Conservation (phyloP, 345 rosid genomes). For the Eucalyptus camaldulensis region DNA sequence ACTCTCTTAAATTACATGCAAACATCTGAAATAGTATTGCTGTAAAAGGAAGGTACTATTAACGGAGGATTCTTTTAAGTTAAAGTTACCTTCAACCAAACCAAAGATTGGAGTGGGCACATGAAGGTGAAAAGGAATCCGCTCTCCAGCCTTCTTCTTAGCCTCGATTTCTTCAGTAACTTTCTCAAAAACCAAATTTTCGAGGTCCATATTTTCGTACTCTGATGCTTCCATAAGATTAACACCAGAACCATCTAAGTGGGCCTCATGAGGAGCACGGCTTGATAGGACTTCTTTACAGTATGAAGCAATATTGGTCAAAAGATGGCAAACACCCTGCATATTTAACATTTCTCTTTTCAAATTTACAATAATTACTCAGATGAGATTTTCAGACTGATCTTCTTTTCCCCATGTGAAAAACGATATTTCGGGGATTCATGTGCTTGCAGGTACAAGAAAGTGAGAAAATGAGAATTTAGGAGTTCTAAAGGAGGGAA, state of each 20-base stretch:
- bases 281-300: constrained; percentile 60
- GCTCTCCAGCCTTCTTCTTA: constrained; percentile 43
- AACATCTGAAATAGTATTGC: neutral
- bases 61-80: neutral
- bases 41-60: neutral
- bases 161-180: constrained; percentile 65
- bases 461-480: neutral
- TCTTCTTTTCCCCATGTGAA: neutral
- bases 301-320: constrained; percentile 58
- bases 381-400: neutral
- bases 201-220: constrained; percentile 85
- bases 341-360: neutral
- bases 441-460: neutral
- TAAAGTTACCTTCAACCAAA: constrained; percentile 60
- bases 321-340: constrained; percentile 89
- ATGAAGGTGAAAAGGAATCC: constrained; percentile 82
- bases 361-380: neutral
- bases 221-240: constrained; percentile 42
- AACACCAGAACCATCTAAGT: constrained; percentile 36
- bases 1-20: neutral
- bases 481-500: neutral
- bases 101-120: constrained; percentile 42
- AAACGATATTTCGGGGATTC: neutral
- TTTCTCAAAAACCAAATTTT: constrained; percentile 58
- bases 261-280: constrained; percentile 33